Conservation (phyloP, 306 rosid genomes). For the Dryas drummondii region DNA sequence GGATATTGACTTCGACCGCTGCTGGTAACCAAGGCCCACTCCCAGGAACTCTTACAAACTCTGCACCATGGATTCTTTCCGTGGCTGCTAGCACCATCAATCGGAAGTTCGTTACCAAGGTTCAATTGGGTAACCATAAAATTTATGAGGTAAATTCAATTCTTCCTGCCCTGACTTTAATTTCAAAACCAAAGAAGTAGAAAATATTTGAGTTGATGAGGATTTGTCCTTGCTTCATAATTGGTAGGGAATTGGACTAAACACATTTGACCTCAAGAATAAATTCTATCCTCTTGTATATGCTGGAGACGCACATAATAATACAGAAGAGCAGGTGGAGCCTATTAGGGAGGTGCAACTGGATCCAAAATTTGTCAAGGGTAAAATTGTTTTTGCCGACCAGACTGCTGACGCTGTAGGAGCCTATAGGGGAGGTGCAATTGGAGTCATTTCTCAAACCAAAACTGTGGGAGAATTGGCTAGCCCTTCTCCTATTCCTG, state of each 20-base stretch:
- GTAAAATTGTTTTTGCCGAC: slow-evolving; percentile 51
- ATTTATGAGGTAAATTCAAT: slow-evolving; percentile 10
- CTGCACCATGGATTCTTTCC: neutral
- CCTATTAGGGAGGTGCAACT: no score
- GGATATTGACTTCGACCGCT: slow-evolving; percentile 41
- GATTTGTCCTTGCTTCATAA: neutral
- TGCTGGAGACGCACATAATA: slow-evolving; percentile 42
- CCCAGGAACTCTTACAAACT: neutral
- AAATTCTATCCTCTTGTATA: slow-evolving; percentile 37
- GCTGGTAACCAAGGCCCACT: slow-evolving; percentile 40
- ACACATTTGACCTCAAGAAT: slow-evolving; percentile 36
- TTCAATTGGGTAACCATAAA: slow-evolving; percentile 9
- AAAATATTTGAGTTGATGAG: neutral
- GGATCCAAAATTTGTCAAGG: slow-evolving; percentile 34
- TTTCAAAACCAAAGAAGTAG: no score
- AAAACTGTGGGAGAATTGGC: neutral
- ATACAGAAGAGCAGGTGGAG: slow-evolving; percentile 6
- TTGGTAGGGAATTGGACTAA: slow-evolving; percentile 47
- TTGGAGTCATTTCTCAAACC: slow-evolving; percentile 29
- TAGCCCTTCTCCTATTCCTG: slow-evolving; percentile 21
- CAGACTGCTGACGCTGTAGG: accelerated
- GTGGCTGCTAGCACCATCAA: neutral
- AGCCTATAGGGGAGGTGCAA: slow-evolving; percentile 11
- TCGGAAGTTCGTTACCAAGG: neutral
- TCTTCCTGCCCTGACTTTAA: neutral